Evolutionary conservation across 139 green algal genomes (phyloP).

Genomic region (Yamagishiella unicocca): DNA sequence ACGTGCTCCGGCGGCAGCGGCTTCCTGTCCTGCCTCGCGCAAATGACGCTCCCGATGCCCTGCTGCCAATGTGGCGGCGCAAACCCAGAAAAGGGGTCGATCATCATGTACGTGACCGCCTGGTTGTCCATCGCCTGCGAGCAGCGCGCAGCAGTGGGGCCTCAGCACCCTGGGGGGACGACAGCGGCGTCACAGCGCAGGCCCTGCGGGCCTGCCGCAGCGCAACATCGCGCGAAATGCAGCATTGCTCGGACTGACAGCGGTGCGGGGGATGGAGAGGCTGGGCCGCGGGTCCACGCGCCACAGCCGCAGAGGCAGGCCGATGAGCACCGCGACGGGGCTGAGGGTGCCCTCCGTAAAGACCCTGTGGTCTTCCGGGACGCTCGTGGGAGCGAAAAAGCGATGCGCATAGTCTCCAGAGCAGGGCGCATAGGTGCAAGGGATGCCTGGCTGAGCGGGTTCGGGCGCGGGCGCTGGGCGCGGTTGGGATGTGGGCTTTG

Average conservation of each 20-base stretch:
- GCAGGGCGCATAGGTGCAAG: background rate
- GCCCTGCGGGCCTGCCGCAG: no score
- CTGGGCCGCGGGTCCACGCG: background rate
- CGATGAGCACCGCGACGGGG: background rate
- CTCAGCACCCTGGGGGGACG: no score
- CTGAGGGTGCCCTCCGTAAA: background rate
- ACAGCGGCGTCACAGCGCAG: no score
- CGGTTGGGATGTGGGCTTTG: background rate
- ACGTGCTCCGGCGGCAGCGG: constrained; percentile 13
- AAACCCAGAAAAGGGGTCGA: background rate
- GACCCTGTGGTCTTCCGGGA: background rate
- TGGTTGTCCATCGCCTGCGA: constrained; percentile 1
- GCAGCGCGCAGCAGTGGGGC: no score
- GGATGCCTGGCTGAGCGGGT: background rate
- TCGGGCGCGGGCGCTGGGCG: background rate
- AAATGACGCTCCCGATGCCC: background rate
- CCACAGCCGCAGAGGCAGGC: background rate
- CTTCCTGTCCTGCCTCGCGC: background rate
- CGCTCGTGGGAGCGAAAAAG: background rate
- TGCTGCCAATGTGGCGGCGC: background rate
- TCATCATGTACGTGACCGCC: constrained; percentile 15
- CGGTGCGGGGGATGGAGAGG: background rate
- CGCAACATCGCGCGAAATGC: no score
- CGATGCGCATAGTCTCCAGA: background rate
- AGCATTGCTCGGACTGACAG: background rate